Base-by-base conservation (phyloP, 352 stramenopile species). In the Lagenidium giganteum region DNA sequence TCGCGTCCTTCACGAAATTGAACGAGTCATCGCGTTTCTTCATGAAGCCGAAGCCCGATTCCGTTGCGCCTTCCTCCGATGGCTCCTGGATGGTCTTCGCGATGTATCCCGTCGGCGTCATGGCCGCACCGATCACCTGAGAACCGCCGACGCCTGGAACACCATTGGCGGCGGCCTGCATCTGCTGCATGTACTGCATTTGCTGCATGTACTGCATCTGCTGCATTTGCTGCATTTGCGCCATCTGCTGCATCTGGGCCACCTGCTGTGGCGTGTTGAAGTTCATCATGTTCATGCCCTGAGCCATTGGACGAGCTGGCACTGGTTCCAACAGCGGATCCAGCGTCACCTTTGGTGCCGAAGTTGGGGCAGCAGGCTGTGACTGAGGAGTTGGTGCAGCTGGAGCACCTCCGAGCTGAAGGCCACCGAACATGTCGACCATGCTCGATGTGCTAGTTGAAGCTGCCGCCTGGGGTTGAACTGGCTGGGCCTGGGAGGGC, bases 11-110 rank as follows among this genome's bases (percentile, higher is more conserved):
- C 40, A 93, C 69, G 51, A 93, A 93, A 70, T 89, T 93, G 58
- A 93, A 93, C 51, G 80, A 93, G 64, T 93, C 80, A 37, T 93
- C 77, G 41, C 83, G 79, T 59, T 84, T 85, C 70, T 90, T 90
- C 70, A 93, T 90, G 47, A 90, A 93, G 38, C 75, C 72, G 41
- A 93, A 90, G 35, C 79, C 68, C 26, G 77, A 81, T 31, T 87
- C 67, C 27, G 67, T 80, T 22, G 68, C 54, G 28, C 76, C 56
- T 46, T 83, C 70, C n/a, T 89, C 77, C 14, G 65, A 72, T 27
- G 80, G 80, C 47, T 90, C 77, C 42, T 93, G 72, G 44, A 93
- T 93, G 23, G 80, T 93, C 70, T 93, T 93, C 18, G 80, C 80
- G 32, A 93, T 93, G 67, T 93, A 93, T 12, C 77, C 77, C 17